Conservation (phyloP, 2,329 filamentous ascomycete genomes). For the Periconia digitata region DNA sequence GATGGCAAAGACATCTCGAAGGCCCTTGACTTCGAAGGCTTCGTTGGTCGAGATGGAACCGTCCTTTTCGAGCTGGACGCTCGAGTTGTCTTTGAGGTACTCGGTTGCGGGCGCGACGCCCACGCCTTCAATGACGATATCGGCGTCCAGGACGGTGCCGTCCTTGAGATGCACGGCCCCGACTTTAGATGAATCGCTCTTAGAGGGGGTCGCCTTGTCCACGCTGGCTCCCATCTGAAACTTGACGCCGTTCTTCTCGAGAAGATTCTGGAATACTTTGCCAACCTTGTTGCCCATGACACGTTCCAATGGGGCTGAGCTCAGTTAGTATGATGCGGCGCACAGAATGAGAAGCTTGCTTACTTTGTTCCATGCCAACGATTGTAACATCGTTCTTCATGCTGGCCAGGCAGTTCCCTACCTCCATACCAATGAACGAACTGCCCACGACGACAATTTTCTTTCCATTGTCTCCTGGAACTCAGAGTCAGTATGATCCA, state of each 20-base stretch:
- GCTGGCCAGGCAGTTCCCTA: constrained; percentile 75
- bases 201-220: constrained; percentile 76
- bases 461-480: constrained; percentile 75
- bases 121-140: constrained; percentile 88
- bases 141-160: constrained; percentile 79
- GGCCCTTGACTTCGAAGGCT: constrained; percentile 71
- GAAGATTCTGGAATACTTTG: constrained; percentile 71
- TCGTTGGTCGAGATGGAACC: constrained; percentile 84
- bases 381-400: constrained; percentile 83
- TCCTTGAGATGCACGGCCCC: constrained; percentile 83
- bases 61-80: constrained; percentile 73
- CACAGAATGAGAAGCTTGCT: background rate
- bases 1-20: constrained; percentile 85
- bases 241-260: constrained; percentile 86
- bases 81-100: constrained; percentile 73
- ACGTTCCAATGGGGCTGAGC: constrained; percentile 71
- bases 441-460: constrained; percentile 91
- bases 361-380: constrained; percentile 76
- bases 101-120: constrained; percentile 85
- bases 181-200: constrained; percentile 68
- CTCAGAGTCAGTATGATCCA: too few species aligned
- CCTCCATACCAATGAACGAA: constrained; percentile 97
- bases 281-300: constrained; percentile 84
- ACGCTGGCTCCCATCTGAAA: constrained; percentile 83
- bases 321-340: constrained; percentile 11